Conservation (phyloP, 345 rosid genomes). For the Pugionium dolabratum region DNA sequence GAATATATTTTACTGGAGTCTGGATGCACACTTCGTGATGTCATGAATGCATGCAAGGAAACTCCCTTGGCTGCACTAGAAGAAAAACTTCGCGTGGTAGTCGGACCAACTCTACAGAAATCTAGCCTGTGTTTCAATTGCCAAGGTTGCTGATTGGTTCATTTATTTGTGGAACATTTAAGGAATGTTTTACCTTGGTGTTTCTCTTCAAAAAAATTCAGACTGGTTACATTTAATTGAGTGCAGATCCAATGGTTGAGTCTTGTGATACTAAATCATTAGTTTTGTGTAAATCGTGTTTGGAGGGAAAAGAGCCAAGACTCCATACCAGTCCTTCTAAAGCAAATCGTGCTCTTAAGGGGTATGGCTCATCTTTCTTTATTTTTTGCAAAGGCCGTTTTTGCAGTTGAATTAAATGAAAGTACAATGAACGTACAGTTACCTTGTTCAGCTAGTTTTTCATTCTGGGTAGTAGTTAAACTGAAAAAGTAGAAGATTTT, state of each 20-base stretch:
- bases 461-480: background rate
- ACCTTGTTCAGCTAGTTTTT: background rate
- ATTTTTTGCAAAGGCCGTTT: background rate
- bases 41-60: conserved; percentile 72
- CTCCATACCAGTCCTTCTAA: conserved; percentile 36
- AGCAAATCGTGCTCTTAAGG: conserved; percentile 31
- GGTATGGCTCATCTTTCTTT: conserved; percentile 29
- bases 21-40: conserved; percentile 77
- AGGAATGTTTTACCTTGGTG: background rate
- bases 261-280: conserved; percentile 39
- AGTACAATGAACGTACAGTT: conserved; percentile 14
- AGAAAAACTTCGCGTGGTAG: conserved; percentile 50
- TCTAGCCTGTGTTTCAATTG: conserved; percentile 73
- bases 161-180: conserved; percentile 27
- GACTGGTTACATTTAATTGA: conserved; percentile 20
- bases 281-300: conserved; percentile 62
- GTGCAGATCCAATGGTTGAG: conserved; percentile 49
- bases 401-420: conserved; percentile 8
- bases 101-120: conserved; percentile 56
- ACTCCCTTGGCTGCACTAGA: conserved; percentile 62
- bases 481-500: background rate
- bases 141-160: conserved; percentile 61
- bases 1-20: conserved; percentile 74
- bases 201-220: background rate
- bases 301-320: conserved; percentile 45